These are phyloP conservation scores for Aspergillus chevalieri DNA, from an alignment of 2,329 filamentous ascomycete species.

Conservation along the genomic window DNA sequence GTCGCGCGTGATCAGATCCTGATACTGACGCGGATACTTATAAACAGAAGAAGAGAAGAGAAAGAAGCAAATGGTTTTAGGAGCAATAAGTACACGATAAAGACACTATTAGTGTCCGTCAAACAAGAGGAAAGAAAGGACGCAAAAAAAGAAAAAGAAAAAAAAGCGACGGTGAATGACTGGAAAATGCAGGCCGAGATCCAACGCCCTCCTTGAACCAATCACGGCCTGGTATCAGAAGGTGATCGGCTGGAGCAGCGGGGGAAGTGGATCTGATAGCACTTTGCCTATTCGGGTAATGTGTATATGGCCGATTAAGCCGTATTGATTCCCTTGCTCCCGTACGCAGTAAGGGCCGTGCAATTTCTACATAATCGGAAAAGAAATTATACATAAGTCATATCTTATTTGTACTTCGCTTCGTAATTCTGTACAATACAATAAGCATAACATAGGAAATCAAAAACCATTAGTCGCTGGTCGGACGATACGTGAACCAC, in stretches of 20 bases:
- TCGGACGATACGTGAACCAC: neutral
- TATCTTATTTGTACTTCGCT: neutral
- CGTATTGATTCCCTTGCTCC: too few species aligned
- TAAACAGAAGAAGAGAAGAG: too few species aligned
- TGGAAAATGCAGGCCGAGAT: constrained; percentile 3
- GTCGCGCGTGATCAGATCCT: too few species aligned
- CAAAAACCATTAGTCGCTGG: neutral
- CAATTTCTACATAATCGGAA: too few species aligned
- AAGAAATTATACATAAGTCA: too few species aligned
- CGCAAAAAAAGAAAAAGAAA: constrained; percentile 5
- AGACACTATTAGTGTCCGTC: too few species aligned
- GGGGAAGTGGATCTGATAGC: neutral
- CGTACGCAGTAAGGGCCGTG: too few species aligned
- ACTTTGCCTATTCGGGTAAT: neutral
- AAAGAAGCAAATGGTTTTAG: too few species aligned
- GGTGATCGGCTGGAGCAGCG: neutral
- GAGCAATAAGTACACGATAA: too few species aligned
- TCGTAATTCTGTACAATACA: too few species aligned
- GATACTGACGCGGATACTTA: too few species aligned
- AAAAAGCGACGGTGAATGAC: constrained; percentile 5
- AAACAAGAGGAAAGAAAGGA: neutral
- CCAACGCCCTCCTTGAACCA: neutral
- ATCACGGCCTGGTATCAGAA: neutral
- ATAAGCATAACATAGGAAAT: neutral
- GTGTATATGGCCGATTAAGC: neutral